These are phyloP conservation scores for Paramecium bursaria DNA, from an alignment of 73 alveolate species.

Conservation along the genomic window DNA sequence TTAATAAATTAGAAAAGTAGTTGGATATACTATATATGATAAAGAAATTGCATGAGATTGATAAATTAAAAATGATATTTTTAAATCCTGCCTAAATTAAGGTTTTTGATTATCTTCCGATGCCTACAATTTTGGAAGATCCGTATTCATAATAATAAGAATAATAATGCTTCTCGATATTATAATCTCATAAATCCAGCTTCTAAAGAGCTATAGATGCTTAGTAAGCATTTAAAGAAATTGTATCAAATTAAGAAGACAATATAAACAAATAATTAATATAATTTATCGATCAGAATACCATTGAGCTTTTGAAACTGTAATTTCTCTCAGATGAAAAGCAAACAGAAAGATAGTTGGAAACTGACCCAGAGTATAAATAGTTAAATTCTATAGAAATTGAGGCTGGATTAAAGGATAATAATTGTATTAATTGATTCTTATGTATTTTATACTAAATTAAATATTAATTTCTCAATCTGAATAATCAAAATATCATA, in stretches of 20 bases:
- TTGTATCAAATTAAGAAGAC: background rate
- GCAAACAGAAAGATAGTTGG: no score
- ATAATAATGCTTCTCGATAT: background rate
- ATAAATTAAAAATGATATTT: constrained; percentile 46
- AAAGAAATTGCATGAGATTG: constrained; percentile 60
- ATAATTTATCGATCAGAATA: background rate
- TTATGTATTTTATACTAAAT: no score
- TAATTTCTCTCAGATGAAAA: no score
- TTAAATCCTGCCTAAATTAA: constrained; percentile 31
- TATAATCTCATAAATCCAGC: background rate
- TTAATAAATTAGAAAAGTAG: background rate
- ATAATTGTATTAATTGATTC: no score
- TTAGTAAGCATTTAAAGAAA: background rate
- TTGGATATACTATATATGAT: constrained; percentile 58
- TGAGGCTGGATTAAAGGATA: no score
- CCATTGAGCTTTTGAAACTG: no score
- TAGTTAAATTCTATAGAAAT: no score
- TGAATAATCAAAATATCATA: no score
- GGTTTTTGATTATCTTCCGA: constrained; percentile 63
- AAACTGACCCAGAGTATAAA: no score
- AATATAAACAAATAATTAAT: background rate
- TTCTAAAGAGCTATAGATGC: constrained; percentile 2
- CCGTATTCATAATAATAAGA: background rate
- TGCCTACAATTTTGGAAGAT: constrained; percentile 39
- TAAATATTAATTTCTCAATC: no score